Evolutionary conservation across 768 basidiomycete genomes (phyloP).

Genomic region (Suillus discolor): DNA sequence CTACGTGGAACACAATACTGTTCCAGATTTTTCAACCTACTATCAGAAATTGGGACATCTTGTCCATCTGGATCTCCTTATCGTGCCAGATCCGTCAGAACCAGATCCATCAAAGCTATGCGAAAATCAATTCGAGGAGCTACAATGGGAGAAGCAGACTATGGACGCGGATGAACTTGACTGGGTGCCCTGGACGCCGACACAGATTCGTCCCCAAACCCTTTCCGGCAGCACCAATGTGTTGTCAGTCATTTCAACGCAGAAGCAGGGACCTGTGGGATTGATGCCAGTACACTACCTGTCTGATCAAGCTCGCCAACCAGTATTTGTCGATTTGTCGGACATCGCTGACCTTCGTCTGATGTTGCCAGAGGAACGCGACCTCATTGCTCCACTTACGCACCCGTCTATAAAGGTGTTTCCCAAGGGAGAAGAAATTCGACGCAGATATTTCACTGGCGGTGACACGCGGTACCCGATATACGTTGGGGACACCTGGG

Average conservation of each 20-base stretch:
- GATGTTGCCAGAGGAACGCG: conserved; percentile 13
- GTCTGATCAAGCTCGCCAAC: conserved; percentile 19
- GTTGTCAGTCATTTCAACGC: conserved; percentile 12
- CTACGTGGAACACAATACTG: not conserved
- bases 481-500: conserved; percentile 29
- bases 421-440: conserved; percentile 21
- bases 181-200: conserved; percentile 12
- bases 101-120: conserved; percentile 12
- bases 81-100: conserved; percentile 6
- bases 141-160: not conserved
- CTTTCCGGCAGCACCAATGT: not conserved
- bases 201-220: too few species aligned
- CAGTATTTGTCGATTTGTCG: conserved; percentile 19
- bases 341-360: conserved; percentile 8
- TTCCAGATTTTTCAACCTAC: conserved; percentile 4
- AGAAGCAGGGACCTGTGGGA: not conserved
- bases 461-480: conserved; percentile 1
- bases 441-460: conserved; percentile 14
- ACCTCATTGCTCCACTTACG: conserved; percentile 13
- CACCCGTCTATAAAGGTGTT: conserved; percentile 11
- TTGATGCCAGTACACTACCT: conserved; percentile 21
- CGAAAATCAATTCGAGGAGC: conserved; percentile 13
- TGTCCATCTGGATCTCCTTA: not conserved
- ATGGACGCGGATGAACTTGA: conserved; percentile 7
- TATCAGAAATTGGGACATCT: not conserved